Conservation (phyloP, 2,329 filamentous ascomycete genomes). For the Verticillium albo-atrum region DNA sequence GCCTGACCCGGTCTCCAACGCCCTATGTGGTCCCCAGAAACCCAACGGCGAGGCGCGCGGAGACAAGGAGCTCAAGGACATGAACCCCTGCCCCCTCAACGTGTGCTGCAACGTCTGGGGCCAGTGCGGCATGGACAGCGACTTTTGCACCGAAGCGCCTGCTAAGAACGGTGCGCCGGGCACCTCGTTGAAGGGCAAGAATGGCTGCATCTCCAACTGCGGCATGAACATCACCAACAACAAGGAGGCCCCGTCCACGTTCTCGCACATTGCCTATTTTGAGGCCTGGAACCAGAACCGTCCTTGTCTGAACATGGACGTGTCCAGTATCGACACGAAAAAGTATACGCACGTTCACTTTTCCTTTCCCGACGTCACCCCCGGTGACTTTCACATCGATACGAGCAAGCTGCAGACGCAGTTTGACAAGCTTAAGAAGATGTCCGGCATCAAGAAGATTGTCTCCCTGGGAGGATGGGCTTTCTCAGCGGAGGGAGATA, state of each 20-base stretch:
- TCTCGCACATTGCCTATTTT: constrained; percentile 24
- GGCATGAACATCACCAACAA: constrained; percentile 23
- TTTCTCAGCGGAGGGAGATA: neutral
- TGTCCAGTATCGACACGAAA: constrained; percentile 2
- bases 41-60: constrained; percentile 4
- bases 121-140: constrained; percentile 36
- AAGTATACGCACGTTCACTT: constrained; percentile 29
- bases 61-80: constrained; percentile 7
- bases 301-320: constrained; percentile 24
- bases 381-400: constrained; percentile 10
- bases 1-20: constrained; percentile 22
- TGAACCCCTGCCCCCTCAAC: constrained; percentile 24
- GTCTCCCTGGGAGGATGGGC: constrained; percentile 1
- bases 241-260: neutral
- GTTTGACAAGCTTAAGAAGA: constrained; percentile 19
- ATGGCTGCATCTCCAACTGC: constrained; percentile 26
- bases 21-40: constrained; percentile 27
- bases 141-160: constrained; percentile 30
- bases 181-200: constrained; percentile 13
- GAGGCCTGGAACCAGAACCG: constrained; percentile 27
- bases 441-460: constrained; percentile 1
- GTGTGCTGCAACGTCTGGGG: constrained; percentile 33
- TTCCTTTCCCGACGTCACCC: constrained; percentile 26
- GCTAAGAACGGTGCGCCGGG: constrained; percentile 14
- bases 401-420: constrained; percentile 7